Evolutionary conservation across 2,329 filamentous ascomycete genomes (phyloP), one percentile per base, ranked within the genome.

Genomic region (Leptographium flavum): DNA sequence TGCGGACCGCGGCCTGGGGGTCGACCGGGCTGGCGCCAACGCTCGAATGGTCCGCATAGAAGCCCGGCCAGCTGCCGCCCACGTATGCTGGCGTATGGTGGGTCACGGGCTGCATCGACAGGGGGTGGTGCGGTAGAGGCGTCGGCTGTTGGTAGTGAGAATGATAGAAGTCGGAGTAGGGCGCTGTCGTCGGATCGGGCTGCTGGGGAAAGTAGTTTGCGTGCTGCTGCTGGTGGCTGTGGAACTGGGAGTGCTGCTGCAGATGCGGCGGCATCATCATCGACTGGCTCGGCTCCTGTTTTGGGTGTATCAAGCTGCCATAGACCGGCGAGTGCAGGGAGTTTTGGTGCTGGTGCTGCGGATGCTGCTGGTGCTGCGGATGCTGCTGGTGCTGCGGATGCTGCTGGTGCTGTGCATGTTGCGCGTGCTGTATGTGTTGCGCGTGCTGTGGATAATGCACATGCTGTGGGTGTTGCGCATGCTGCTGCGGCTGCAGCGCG

Each of bases 161-260:
- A n/a, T 47, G 43, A 42, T 47, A 48, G 21, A 49, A 49, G 5
- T 51, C 45, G 33, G 43, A 9, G 10, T 47, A 49, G 6, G 45
- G 36, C 30, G 32, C 31, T 17, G 15, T n/a, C 19, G 8, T 10
- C 8, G 39, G 39, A n/a, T 40, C 36, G 10, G 33, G 32, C 5
- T 45, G 47, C 3, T 38, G 47, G 19, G 49, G 45, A n/a, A 51
- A 41, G 31, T 40, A 49, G 13, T 39, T 32, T 3, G 39, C 28
- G 19, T 47, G 17, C 17, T 42, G 31, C 33, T 49, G 46, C n/a
- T 46, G 43, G 14, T 42, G 46, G 21, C 13, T 23, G 22, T 38
- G 36, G 13, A 15, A 27, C 21, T 38, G 36, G n/a, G 42, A 36
- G n/a, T 35, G 30, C 13, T 50, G 40, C 13, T 27, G 28, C 10